Evolutionary conservation across 1,139 yeast genomes (phyloP).

Genomic region (Yamadazyma trypodendri): DNA sequence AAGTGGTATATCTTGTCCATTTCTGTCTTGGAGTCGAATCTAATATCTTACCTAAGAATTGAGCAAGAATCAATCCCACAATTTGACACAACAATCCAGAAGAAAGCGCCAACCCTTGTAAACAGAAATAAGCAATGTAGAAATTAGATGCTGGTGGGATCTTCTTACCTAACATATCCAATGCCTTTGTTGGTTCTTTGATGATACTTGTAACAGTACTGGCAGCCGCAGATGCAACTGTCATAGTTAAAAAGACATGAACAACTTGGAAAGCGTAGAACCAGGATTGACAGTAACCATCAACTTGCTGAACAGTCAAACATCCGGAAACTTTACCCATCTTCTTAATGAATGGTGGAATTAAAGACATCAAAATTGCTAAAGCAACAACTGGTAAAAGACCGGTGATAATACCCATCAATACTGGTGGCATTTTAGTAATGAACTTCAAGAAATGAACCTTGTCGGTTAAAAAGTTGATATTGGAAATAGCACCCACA

Average conservation of each 20-base stretch:
- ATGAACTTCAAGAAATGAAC: constrained; percentile 72
- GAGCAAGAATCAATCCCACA: constrained; percentile 45
- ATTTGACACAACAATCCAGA: constrained; percentile 40
- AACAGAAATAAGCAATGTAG: constrained; percentile 52
- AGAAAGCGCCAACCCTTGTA: constrained; percentile 43
- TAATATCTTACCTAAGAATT: constrained; percentile 44
- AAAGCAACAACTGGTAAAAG: constrained; percentile 81
- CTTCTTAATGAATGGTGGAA: constrained; percentile 65
- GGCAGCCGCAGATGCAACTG: constrained; percentile 76
- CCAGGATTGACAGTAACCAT: constrained; percentile 80
- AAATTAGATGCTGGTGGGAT: constrained; percentile 75
- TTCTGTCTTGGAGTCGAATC: constrained; percentile 50
- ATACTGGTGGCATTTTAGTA: constrained; percentile 58
- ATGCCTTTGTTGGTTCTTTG: constrained; percentile 52
- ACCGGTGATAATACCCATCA: constrained; percentile 83
- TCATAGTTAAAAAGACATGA: constrained; percentile 77
- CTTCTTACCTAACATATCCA: constrained; percentile 55
- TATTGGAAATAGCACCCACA: constrained; percentile 89
- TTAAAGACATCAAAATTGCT: constrained; percentile 76
- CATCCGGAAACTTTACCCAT: constrained; percentile 74
- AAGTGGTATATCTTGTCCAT: constrained; percentile 43
- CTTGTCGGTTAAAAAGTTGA: constrained; percentile 65
- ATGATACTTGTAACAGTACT: constrained; percentile 64
- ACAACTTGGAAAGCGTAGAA: constrained; percentile 88
- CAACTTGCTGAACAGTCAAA: constrained; percentile 69